Evolutionary conservation across 345 rosid genomes (phyloP).

Genomic region (Cochlearia excelsa): DNA sequence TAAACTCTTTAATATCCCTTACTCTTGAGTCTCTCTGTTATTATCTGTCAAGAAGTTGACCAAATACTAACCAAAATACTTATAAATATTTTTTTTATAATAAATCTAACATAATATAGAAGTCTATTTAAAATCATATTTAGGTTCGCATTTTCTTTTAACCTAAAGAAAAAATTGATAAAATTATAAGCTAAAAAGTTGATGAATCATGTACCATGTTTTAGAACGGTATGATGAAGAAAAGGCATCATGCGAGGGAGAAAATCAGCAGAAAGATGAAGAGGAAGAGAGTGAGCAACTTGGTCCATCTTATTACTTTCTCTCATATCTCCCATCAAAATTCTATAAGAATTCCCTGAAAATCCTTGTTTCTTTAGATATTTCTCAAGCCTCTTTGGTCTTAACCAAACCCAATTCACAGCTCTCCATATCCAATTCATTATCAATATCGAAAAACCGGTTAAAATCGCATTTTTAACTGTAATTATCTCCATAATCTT

Average conservation of each 20-base stretch:
- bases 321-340: slow-evolving; percentile 43
- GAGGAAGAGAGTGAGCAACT: slow-evolving; percentile 39
- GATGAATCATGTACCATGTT: slow-evolving; percentile 36
- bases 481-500: slow-evolving; percentile 26
- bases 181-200: background rate
- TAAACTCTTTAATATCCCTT: too few species aligned
- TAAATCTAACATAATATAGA: slow-evolving; percentile 14
- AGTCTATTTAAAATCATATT: background rate
- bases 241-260: slow-evolving; percentile 41
- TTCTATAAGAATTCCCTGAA: slow-evolving; percentile 42
- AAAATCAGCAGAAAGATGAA: slow-evolving; percentile 37
- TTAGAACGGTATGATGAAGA: slow-evolving; percentile 32
- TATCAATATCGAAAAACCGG: slow-evolving; percentile 30
- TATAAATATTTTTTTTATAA: background rate
- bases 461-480: slow-evolving; percentile 21
- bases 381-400: slow-evolving; percentile 43
- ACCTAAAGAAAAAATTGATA: background rate
- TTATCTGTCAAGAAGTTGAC: slow-evolving; percentile 14
- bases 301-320: slow-evolving; percentile 33
- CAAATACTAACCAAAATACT: slow-evolving; percentile 13
- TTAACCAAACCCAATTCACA: slow-evolving; percentile 47
- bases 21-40: too few species aligned
- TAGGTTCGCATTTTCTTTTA: slow-evolving; percentile 16
- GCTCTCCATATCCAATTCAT: slow-evolving; percentile 38
- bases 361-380: slow-evolving; percentile 47